Evolutionary conservation across 352 stramenopile species (phyloP), one percentile per base, ranked within the genome.

Genomic region (Phytopythium ostracodes): DNA sequence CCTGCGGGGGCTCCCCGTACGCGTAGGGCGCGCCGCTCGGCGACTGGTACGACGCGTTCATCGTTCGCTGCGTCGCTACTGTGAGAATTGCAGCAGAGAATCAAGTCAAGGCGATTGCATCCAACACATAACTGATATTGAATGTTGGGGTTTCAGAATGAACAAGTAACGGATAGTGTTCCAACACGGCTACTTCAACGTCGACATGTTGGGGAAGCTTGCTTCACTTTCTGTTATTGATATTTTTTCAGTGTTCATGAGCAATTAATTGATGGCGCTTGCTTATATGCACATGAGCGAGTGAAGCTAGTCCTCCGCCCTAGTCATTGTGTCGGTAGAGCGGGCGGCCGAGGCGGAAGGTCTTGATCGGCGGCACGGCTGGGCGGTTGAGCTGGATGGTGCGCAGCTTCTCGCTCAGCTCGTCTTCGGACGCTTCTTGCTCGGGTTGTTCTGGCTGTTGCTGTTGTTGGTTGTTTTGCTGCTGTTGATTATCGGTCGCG

Each of bases 301-400:
- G 29, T 7, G 29, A 33, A 7, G 29, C 29, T 33, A 33, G 29
- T 33, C 7, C 7, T 50, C 5, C 43, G 43, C 14, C 17, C 29
- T 43, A 38, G 29, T 24, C 12, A 18, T 44, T 56, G 29, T 56
- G 20, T 15, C 38, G 12, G 53, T 59, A 47, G 20, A 59, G n/a
- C 33, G 53, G n/a, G 1, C 33, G 35, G n/a, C 66, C 63, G 14
- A 75, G 65, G 24, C 73, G 71, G 59, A 71, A 82, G 44, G 64
- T 60, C 70, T 85, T 88, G n/a, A 75, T 46, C 25, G 74, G 76
- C 50, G 71, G 76, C 43, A 90, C 68, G 52, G 72, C 78, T n/a
- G 78, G 81, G 7, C 75, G 75, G 55, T 71, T 79, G 58, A 90
- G 73, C 67, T 86, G 77, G 59, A 88, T 90, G 27, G 77, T 88